A percentile compares a stretch with the other conserved stretches of the same genome.
These are phyloP conservation scores for Mucor piriformis DNA, from an alignment of 371 early-diverging fungal genomes.

Conservation along the genomic window DNA sequence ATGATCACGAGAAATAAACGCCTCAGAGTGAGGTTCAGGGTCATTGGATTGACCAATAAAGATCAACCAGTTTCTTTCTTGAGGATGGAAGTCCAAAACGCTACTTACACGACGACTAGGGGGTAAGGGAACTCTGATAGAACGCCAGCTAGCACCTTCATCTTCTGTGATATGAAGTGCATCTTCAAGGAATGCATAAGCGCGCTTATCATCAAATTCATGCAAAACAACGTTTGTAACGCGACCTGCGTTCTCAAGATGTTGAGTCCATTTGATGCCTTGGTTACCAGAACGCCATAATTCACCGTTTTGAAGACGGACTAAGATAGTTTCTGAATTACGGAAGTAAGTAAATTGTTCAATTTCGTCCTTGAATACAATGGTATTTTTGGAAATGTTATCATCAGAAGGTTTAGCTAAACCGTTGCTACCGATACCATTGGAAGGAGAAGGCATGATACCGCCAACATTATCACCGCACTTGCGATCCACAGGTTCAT, in stretches of 20 bases:
- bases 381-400: constrained; percentile 38
- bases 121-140: constrained; percentile 58
- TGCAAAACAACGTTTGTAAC: constrained; percentile 47
- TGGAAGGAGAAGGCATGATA: constrained; percentile 7
- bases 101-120: constrained; percentile 63
- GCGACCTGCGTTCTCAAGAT: constrained; percentile 41
- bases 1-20: constrained; percentile 69
- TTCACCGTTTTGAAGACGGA: constrained; percentile 60
- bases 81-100: constrained; percentile 82
- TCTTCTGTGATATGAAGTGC: constrained; percentile 68
- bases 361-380: constrained; percentile 50
- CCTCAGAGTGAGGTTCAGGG: constrained; percentile 62
- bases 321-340: constrained; percentile 57
- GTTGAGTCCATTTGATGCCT: constrained; percentile 65
- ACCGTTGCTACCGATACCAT: background rate
- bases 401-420: constrained; percentile 38
- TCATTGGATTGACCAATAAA: constrained; percentile 64
- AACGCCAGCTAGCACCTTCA: constrained; percentile 66
- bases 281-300: constrained; percentile 68
- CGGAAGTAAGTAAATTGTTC: constrained; percentile 59
- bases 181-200: constrained; percentile 65
- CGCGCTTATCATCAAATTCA: constrained; percentile 60
- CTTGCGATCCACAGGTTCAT: constrained; percentile 62
- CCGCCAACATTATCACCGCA: constrained; percentile 55
- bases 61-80: constrained; percentile 79